A percentile compares a stretch with the other conserved stretches of the same genome.
Conservation (phyloP, 208 protist species). For the Tetramitus jugosus region DNA sequence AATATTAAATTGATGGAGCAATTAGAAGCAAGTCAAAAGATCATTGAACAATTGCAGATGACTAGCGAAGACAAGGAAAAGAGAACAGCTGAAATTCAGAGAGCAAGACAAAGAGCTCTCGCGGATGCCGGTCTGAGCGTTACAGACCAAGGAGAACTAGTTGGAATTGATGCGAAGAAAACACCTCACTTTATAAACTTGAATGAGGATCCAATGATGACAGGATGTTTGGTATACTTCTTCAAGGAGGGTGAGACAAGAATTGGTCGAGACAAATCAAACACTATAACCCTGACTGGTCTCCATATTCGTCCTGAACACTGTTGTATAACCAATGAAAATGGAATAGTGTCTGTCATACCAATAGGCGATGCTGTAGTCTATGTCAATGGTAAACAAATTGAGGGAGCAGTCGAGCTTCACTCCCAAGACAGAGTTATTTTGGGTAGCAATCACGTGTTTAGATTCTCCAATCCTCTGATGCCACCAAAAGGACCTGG, state of each 20-base stretch:
- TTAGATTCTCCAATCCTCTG: conserved; percentile 28
- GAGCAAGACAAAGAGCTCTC: not conserved
- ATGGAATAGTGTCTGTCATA: not conserved
- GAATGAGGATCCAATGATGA: conserved; percentile 38
- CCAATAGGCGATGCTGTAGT: conserved; percentile 10
- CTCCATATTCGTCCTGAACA: conserved; percentile 26
- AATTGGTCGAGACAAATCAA: conserved; percentile 25
- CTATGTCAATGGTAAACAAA: conserved; percentile 45
- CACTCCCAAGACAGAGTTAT: conserved; percentile 35
- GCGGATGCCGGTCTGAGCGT: not conserved
- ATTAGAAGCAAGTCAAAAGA: not conserved
- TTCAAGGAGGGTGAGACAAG: conserved; percentile 30
- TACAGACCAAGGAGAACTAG: not conserved
- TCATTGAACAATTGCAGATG: conserved; percentile 14
- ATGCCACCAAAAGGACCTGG: not conserved
- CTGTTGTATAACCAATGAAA: conserved; percentile 26
- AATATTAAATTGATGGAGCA: conserved; percentile 7
- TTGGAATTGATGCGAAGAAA: not conserved
- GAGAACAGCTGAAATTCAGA: not conserved
- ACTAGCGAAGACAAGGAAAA: conserved; percentile 6
- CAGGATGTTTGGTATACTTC: conserved; percentile 34
- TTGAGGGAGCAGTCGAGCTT: conserved; percentile 21
- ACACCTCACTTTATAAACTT: conserved; percentile 19
- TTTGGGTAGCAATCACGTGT: conserved; percentile 47
- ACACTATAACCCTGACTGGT: conserved; percentile 19